Evolutionary conservation across 768 basidiomycete species (phyloP), one percentile per base, ranked within the genome.

Genomic region (Psilocybe subaeruginosa): DNA sequence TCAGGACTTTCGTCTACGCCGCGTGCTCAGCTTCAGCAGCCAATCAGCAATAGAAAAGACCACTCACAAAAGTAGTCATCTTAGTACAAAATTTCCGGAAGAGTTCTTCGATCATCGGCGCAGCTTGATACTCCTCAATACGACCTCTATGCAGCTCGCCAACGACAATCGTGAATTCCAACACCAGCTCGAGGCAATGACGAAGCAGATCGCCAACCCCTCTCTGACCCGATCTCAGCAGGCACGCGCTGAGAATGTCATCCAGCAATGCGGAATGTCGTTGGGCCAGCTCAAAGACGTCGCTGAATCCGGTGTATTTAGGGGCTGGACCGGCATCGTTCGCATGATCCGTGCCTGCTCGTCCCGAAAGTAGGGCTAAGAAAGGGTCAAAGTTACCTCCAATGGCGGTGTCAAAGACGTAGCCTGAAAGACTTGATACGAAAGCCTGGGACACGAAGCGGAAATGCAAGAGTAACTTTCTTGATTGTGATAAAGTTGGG

Each of bases 391-490:
- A 91, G 68, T 91, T 89, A 30, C 85, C 85, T 11, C 87, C 83
- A 59, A 97, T 93, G 2, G 87, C 94, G n/a, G 84, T 85, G 71
- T 94, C 92, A 57, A 89, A 88, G 19, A 93, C 78, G 65, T 96
- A 94, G 35, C 82, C 76, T 3, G 85, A 84, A 31, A 96, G 77
- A n/a, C 77, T 80, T 16, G 76, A 78, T 41, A 94, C 77, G 74
- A 95, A 93, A 4, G 86, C 78, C 27, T 92, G 86, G 1, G 86
- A 85, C 43, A 86, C 77, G 68, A 93, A 94, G 48, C 92, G 86
- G 66, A 94, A 88, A 64, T 86, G 84, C 7, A 88, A 75, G 3
- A 93, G 76, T 8, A 83, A 73, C 63, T 78, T 81, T 58, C 83
- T 82, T 47, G 85, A 80, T 35, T 80, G 65, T 0, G 79, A 70